These are phyloP conservation scores for Austroboletus festivus DNA, from an alignment of 768 basidiomycete species.

Conservation along the genomic window DNA sequence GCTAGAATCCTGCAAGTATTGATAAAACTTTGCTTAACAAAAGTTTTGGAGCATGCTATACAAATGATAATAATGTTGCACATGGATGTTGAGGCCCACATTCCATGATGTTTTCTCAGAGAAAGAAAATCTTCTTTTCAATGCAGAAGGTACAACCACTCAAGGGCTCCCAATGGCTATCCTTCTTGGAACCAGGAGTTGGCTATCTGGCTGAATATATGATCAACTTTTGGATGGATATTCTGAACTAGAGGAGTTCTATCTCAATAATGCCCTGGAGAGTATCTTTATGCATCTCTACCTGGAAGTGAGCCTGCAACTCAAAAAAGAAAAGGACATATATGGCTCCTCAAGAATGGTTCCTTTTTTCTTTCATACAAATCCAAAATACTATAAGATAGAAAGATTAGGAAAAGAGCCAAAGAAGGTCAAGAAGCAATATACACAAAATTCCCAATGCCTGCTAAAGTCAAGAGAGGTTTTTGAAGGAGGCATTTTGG, in stretches of 20 bases:
- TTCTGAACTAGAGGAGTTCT: not conserved
- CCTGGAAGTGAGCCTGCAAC: conserved; percentile 7
- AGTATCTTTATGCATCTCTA: conserved; percentile 2
- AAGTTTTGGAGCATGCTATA: conserved; percentile 3
- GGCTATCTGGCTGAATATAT: conserved; percentile 7
- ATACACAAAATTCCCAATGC: not conserved
- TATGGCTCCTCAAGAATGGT: conserved; percentile 2
- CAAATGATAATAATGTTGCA: not conserved
- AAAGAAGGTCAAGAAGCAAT: not conserved
- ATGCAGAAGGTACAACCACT: not conserved
- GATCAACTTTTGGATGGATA: not conserved
- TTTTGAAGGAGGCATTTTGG: not conserved
- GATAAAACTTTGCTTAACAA: not conserved
- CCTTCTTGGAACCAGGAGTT: not conserved
- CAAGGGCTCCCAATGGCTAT: not conserved
- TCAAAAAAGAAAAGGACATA: conserved; percentile 7
- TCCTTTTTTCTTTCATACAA: not conserved
- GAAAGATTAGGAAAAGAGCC: not conserved
- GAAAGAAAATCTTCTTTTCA: not conserved
- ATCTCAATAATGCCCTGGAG: not conserved
- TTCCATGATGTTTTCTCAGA: not conserved
- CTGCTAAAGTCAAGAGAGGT: conserved; percentile 2
- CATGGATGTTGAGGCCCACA: conserved; percentile 2
- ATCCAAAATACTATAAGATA: conserved; percentile 6
- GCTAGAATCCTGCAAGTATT: conserved; percentile 4